Evolutionary conservation across 441 rosid species (phyloP).

Genomic region (Corymbia calophylla): DNA sequence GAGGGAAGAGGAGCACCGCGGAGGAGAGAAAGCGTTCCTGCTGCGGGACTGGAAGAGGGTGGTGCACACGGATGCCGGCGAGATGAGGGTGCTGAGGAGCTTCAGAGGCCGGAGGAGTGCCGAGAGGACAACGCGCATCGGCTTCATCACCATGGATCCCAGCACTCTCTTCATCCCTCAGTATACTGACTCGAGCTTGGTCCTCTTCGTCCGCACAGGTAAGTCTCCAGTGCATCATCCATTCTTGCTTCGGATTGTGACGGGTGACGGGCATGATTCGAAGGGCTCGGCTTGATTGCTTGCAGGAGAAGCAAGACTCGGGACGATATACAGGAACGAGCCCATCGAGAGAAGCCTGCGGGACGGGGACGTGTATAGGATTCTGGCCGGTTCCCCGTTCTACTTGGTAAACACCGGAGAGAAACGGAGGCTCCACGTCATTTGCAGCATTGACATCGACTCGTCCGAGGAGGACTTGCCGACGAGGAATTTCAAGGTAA

Average conservation of each 20-base stretch:
- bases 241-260: background rate
- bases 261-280: background rate
- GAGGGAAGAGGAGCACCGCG: background rate
- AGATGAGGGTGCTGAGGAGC: slow-evolving; percentile 50
- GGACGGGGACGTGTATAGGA: slow-evolving; percentile 55
- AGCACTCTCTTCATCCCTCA: slow-evolving; percentile 67
- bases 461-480: slow-evolving; percentile 58
- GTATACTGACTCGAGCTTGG: slow-evolving; percentile 64
- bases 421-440: slow-evolving; percentile 58
- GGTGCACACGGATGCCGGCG: slow-evolving; percentile 78
- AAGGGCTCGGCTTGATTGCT: background rate
- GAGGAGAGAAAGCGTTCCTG: slow-evolving; percentile 28
- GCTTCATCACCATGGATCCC: slow-evolving; percentile 87
- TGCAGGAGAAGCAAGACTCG: slow-evolving; percentile 84
- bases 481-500: slow-evolving; percentile 51
- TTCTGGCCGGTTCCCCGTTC: slow-evolving; percentile 77
- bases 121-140: slow-evolving; percentile 53
- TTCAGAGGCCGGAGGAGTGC: slow-evolving; percentile 25
- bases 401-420: slow-evolving; percentile 58
- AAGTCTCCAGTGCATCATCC: background rate
- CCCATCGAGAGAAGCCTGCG: slow-evolving; percentile 46
- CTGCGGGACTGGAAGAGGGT: slow-evolving; percentile 45
- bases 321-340: slow-evolving; percentile 44
- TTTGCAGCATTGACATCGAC: slow-evolving; percentile 78
- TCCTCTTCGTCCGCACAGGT: slow-evolving; percentile 68